Base-by-base conservation (phyloP, 306 rosid genomes). In the Gillenia trifoliata region DNA sequence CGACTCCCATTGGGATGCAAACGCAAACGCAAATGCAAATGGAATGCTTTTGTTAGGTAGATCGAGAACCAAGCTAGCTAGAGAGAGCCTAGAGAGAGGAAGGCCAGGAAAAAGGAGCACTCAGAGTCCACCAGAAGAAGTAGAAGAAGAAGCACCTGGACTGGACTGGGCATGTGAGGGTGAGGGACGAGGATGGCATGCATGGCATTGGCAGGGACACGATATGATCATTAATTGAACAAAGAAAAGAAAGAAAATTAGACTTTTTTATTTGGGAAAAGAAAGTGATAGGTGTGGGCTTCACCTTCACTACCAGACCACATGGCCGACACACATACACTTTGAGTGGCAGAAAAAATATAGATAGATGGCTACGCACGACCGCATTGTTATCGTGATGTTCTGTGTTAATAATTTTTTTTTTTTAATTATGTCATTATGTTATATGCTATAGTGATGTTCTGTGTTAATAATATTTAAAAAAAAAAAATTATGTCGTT, bases 311-410 rank as follows among this genome's bases (percentile, higher is more conserved):
- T 30, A 75, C 30, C 79, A 79, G 17, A 45, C 49, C 90, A 88
- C 87, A 83, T 86, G 92, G 89, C 92, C 91, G 90, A 88, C 96
- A 84, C 62, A 65, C 86, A 73, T 25, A 43, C 76, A 83, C 83
- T 80, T 79, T 73, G 56, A 61, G 76, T 90, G 87, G 78, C 79
- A 68, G 55, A 55, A 41, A 78, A 54, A 70, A 4, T 45, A 45
- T 13, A 45, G 52, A 16, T 47, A 5, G 52, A n/a, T n/a, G n/a
- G n/a, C n/a, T n/a, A n/a, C n/a, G n/a, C n/a, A n/a, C n/a, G n/a
- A n/a, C n/a, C n/a, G n/a, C n/a, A n/a, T n/a, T n/a, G n/a, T n/a
- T n/a, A n/a, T n/a, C 34, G 5, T 0, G 38, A 36, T 11, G 2
- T 36, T 36, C 8, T 36, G 8, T 36, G 11, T 36, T 36, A 36